Evolutionary conservation across 306 rosid species (phyloP), one percentile per base, ranked within the genome.

Genomic region (Herpetospermum pedunculosum): DNA sequence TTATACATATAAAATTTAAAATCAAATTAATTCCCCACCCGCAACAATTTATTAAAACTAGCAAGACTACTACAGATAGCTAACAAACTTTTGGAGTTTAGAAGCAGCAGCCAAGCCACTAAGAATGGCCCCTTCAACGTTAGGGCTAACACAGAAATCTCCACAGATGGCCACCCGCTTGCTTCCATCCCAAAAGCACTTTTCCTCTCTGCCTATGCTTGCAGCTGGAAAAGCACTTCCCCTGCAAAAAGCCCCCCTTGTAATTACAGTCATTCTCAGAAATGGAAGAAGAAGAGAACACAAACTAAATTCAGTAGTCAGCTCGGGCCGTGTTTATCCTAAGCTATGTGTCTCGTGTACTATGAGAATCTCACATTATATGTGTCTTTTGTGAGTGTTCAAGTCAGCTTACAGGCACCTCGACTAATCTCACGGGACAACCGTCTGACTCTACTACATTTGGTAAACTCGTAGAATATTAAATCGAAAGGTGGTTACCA

Each of bases 61-160:
- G n/a, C n/a, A n/a, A n/a, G n/a, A n/a, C n/a, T n/a, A n/a, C 73
- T 87, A 84, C 59, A 83, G 78, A 81, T 76, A 83, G 78, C 92
- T 81, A 55, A 81, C 70, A 72, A 77, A 71, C 63, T 88, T 86
- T 29, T 49, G 46, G 68, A 91, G 80, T 78, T 78, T 85, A 21
- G 90, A 85, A 53, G 98, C 97, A 47, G 98, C 98, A 57, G 94
- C 96, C 72, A 89, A 77, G 75, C 88, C 92, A 78, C 98, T 91
- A 12, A 85, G 82, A 74, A 91, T 81, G 72, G 98, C 97, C 40
- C 97, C 98, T 83, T 91, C 97, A 65, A 93, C 88, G 79, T 83
- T 83, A 4, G 98, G 94, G 81, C 94, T 88, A 35, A 85, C 92
- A 80, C 97, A 93, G 55, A 91, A 93, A 84, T 93, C 98, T 19